Conservation (phyloP, 2,329 filamentous ascomycete species). For the Cyclaneusma minus region DNA sequence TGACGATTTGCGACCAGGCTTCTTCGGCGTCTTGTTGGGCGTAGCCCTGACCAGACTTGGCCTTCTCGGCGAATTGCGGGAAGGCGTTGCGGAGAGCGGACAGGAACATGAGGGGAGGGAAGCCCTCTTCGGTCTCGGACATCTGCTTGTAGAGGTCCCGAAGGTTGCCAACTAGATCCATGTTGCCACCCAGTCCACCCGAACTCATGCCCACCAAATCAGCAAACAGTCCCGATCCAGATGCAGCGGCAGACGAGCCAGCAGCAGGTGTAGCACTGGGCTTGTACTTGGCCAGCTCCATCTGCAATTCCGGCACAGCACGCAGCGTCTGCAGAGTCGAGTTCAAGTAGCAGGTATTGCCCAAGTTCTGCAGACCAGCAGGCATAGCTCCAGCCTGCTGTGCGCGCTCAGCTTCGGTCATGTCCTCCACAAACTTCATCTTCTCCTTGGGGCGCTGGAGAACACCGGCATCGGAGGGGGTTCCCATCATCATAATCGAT, state of each 20-base stretch:
- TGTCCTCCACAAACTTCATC: slow-evolving; percentile 87
- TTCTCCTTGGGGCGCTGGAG: slow-evolving; percentile 63
- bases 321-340: slow-evolving; percentile 87
- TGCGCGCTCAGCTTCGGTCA: slow-evolving; percentile 87
- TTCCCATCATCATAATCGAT: slow-evolving; percentile 93
- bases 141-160: slow-evolving; percentile 79
- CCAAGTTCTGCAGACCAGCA: slow-evolving; percentile 77
- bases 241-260: slow-evolving; percentile 11
- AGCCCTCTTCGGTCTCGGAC: slow-evolving; percentile 76
- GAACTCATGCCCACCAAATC: not conserved
- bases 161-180: slow-evolving; percentile 63
- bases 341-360: slow-evolving; percentile 98
- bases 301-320: slow-evolving; percentile 78
- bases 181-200: slow-evolving; percentile 9
- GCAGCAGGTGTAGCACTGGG: slow-evolving; percentile 19
- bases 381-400: slow-evolving; percentile 72
- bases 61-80: slow-evolving; percentile 85
- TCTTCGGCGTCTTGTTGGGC: slow-evolving; percentile 99
- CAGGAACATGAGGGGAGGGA: slow-evolving; percentile 70
- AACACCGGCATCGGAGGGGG: slow-evolving; percentile 50
- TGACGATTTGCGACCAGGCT: slow-evolving; percentile 90
- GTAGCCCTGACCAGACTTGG: slow-evolving; percentile 68
- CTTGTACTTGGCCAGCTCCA: slow-evolving; percentile 53
- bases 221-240: no score
- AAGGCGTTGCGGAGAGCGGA: slow-evolving; percentile 63